Conservation (phyloP, 106 monocot genomes). For the Vanilla planifolia region DNA sequence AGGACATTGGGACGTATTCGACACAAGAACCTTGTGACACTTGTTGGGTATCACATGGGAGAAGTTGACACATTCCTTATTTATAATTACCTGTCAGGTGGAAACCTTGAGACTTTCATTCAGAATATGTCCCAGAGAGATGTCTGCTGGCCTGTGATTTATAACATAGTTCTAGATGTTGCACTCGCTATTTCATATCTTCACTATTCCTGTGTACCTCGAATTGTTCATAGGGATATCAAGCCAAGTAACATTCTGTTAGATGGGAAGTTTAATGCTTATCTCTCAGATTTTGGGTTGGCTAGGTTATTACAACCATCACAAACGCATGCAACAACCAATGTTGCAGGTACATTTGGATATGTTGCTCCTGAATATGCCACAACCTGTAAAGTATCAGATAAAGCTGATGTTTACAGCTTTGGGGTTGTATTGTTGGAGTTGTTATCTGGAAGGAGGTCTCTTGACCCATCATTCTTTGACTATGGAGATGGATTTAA, state of each 20-base stretch:
- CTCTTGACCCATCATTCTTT: slow-evolving; percentile 70
- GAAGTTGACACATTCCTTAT: slow-evolving; percentile 53
- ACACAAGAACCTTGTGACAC: slow-evolving; percentile 64
- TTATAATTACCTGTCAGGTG: slow-evolving; percentile 55
- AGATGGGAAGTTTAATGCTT: slow-evolving; percentile 57
- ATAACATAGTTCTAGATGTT: slow-evolving; percentile 59
- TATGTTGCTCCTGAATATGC: slow-evolving; percentile 78
- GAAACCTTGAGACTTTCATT: slow-evolving; percentile 64
- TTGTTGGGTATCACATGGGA: slow-evolving; percentile 60
- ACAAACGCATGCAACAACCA: slow-evolving; percentile 71
- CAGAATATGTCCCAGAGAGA: slow-evolving; percentile 23
- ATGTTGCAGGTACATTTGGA: slow-evolving; percentile 70
- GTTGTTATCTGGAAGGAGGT: slow-evolving; percentile 60
- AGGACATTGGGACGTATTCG: slow-evolving; percentile 51
- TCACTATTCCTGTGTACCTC: slow-evolving; percentile 54
- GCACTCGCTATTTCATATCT: slow-evolving; percentile 48
- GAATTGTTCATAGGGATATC: slow-evolving; percentile 70
- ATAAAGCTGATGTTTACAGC: slow-evolving; percentile 78
- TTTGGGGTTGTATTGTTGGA: slow-evolving; percentile 71
- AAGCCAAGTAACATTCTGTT: slow-evolving; percentile 78
- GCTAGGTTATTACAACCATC: slow-evolving; percentile 59
- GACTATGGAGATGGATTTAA: slow-evolving; percentile 56
- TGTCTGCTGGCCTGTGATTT: slow-evolving; percentile 29
- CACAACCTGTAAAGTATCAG: slow-evolving; percentile 56
- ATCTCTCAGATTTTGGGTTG: slow-evolving; percentile 71